Conservation (phyloP, 2,329 filamentous ascomycete genomes). For the Cercospora janseana region DNA sequence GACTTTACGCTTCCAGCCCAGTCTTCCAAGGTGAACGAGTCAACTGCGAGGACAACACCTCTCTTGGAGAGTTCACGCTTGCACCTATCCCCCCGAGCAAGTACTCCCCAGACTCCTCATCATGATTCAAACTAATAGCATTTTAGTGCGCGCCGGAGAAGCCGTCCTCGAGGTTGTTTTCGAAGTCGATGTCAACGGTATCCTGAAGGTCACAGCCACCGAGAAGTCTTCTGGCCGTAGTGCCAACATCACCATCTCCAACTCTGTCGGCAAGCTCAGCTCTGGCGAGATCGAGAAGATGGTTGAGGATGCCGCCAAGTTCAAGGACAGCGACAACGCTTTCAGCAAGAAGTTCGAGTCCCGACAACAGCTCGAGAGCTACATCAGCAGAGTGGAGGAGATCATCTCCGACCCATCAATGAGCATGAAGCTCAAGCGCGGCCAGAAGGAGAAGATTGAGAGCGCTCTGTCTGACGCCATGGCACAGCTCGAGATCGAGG, state of each 20-base stretch:
- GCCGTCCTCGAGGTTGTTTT: constrained; percentile 97
- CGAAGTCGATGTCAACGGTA: constrained; percentile 98
- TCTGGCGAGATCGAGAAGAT: constrained; percentile 94
- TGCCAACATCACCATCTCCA: constrained; percentile 99
- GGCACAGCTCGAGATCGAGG: constrained; percentile 94
- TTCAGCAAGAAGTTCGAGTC: constrained; percentile 99
- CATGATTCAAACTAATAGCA: not conserved
- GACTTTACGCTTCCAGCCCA: constrained; percentile 45
- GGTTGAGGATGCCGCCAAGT: constrained; percentile 95
- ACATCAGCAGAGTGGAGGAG: constrained; percentile 98
- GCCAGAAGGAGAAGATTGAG: constrained; percentile 99
- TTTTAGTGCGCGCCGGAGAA: constrained; percentile 66
- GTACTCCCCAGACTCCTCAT: not conserved
- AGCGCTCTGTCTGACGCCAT: constrained; percentile 94
- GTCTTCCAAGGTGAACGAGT: constrained; percentile 77
- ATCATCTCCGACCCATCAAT: constrained; percentile 95
- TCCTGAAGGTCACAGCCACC: constrained; percentile 94
- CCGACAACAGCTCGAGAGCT: constrained; percentile 97
- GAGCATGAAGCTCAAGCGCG: constrained; percentile 96
- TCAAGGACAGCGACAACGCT: constrained; percentile 96
- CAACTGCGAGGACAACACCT: constrained; percentile 98
- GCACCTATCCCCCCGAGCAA: constrained; percentile 61
- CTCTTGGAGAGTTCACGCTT: constrained; percentile 92
- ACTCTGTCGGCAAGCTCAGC: constrained; percentile 98
- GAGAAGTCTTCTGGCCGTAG: constrained; percentile 98